Conservation (phyloP, 2,329 filamentous ascomycete genomes). For the Aspergillus niger region DNA sequence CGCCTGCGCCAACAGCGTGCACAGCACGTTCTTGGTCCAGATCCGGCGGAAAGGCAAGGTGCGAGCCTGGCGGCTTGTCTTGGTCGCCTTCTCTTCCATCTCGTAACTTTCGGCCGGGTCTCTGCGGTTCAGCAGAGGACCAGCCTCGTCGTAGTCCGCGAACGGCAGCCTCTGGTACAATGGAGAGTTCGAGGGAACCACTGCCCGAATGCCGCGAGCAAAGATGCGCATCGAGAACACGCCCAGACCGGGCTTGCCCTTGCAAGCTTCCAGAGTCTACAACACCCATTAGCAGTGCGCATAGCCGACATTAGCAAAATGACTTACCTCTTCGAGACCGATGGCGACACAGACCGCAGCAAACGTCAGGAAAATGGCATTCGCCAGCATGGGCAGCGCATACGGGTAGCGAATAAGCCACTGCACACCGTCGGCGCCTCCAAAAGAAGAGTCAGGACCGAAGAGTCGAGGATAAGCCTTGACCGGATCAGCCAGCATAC, state of each 20-base stretch:
- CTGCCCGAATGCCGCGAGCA: slow-evolving; percentile 26
- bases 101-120: slow-evolving; percentile 39
- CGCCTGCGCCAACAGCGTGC: slow-evolving; percentile 63
- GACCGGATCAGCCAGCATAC: slow-evolving; percentile 67
- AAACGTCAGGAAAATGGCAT: slow-evolving; percentile 58
- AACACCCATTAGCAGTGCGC: slow-evolving; percentile 10
- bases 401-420: slow-evolving; percentile 68
- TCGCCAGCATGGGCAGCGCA: slow-evolving; percentile 68
- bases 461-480: slow-evolving; percentile 65
- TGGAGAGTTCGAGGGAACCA: slow-evolving; percentile 34
- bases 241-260: slow-evolving; percentile 51
- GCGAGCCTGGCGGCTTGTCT: slow-evolving; percentile 41
- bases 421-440: slow-evolving; percentile 56
- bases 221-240: slow-evolving; percentile 33
- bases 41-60: slow-evolving; percentile 53
- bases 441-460: slow-evolving; percentile 59
- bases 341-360: slow-evolving; percentile 61
- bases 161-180: slow-evolving; percentile 38
- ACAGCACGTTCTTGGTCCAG: slow-evolving; percentile 59
- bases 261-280: slow-evolving; percentile 52
- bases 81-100: slow-evolving; percentile 38
- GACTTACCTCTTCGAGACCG: slow-evolving; percentile 62
- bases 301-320: not conserved
- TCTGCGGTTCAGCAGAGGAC: slow-evolving; percentile 36
- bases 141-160: slow-evolving; percentile 39